Evolutionary conservation across 2,329 filamentous ascomycete genomes (phyloP), one percentile per base, ranked within the genome.

Genomic region (Nigrograna mackinnonii): DNA sequence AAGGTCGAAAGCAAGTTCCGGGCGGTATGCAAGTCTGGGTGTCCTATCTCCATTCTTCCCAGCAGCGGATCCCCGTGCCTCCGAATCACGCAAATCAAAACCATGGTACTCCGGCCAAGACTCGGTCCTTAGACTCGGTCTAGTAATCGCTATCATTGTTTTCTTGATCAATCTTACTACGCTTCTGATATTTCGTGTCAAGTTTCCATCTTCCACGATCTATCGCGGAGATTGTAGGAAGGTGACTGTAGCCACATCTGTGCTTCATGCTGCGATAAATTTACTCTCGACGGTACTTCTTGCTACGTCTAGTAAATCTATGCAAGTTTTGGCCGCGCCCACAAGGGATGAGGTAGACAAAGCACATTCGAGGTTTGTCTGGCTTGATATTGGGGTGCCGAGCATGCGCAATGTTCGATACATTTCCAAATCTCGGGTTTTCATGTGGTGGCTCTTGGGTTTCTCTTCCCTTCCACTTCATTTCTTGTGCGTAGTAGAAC

Each of bases 251-350:
- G 30, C 12, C 17, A 41, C 35, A 4, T 41, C 32, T 21, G 41
- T 12, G 13, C 14, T 74, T 1, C 77, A 80, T 57, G 52, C 79
- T 14, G 42, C 69, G 2, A 73, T 81, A 54, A 80, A 80, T 57
- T 43, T 67, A 0, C 57, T 78, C 17, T 69, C 69, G 20, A 78
- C 73, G 0, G 35, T 68, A 1, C 45, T 79, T 6, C 62, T 80
- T 1, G 67, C 68, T 1, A 74, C 74, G 2, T 75, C 71, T 24
- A 79, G 78, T 50, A 79, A 76, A 44, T 72, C 68, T 39, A 78
- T 79, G 73, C 79, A 82, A 43, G 63, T 72, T 12, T 55, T 82
- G 9, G 69, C 60, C n/a, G 68, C 77, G 0, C 78, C 78, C 0
- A 79, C 73, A 1, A 59, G 79, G 14, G 47, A 55, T 5, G 76